Evolutionary conservation across 805 yeast species (phyloP), one percentile per base, ranked within the genome.

Genomic region (Cyberlindnera samutprakarnensis): DNA sequence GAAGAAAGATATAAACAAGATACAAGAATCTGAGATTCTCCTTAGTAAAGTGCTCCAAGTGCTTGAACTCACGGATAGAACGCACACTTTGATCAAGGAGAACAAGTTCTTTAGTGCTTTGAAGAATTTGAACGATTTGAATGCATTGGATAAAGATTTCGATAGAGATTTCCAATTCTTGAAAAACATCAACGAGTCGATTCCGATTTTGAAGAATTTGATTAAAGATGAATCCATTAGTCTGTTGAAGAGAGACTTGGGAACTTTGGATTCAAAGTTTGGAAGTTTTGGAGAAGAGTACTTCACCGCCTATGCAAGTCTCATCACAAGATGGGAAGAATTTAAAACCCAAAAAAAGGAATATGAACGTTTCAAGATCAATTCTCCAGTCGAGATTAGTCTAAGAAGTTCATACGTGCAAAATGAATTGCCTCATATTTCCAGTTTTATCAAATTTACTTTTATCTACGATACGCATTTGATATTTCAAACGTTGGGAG

Each of bases 51-150:
- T 94, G 43, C 63, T 88, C 16, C 86, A 81, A 42, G 88, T 88
- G 8, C 65, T 90, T 34, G 95, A 88, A 49, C 70, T 82, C 44
- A 82, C 94, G 12, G 88, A 87, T 57, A 82, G 78, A 47, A 83
- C 87, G 30, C 85, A 86, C 51, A 88, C 83, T 24, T 62, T 88
- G 49, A 80, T 86, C 39, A 72, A 76, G 32, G 75, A 74, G 37
- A 75, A 76, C 46, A 77, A 78, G 44, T 84, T 83, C 46, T 88
- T 85, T 53, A 82, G 82, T 38, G 96, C 96, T 0, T 70, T 92
- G 45, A 85, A 86, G 54, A 73, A 81, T 43, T 61, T 87, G 31
- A 88, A 86, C 38, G 86, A 78, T 47, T 62, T 90, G 40, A 75
- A 78, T 25, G 71, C 70, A 35, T 64, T 80, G 25, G 84, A 80